phyloP scores from a whole-genome alignment of 306 rosid genomes.

The Inga laurina region DNA sequence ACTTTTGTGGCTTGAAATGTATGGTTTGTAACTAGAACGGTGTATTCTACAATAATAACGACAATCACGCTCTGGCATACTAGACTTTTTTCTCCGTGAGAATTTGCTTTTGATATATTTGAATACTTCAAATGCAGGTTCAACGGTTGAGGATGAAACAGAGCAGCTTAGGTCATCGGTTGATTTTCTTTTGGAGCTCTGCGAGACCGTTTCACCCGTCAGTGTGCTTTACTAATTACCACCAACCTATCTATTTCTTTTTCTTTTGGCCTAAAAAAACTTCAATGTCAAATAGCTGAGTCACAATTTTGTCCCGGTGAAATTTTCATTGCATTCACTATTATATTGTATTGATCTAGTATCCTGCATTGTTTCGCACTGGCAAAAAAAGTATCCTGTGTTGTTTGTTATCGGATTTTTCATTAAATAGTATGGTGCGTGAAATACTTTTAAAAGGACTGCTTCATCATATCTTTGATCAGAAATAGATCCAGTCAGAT shows the following conservation, averaged over 20 bases:
- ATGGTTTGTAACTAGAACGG: slow-evolving; percentile 7
- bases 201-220: slow-evolving; percentile 64
- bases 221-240: slow-evolving; percentile 32
- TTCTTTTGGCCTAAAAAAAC: neutral
- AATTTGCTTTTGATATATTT: slow-evolving; percentile 27
- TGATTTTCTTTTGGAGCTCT: slow-evolving; percentile 88
- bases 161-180: slow-evolving; percentile 80
- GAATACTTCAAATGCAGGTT: slow-evolving; percentile 45
- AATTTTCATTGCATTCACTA: neutral
- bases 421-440: neutral
- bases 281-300: neutral
- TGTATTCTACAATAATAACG: neutral
- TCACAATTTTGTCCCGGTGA: slow-evolving; percentile 7
- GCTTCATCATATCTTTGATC: neutral
- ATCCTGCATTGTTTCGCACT: neutral
- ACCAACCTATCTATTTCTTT: neutral
- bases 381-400: neutral
- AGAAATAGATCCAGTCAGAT: neutral
- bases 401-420: neutral
- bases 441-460: neutral
- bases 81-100: neutral
- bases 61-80: slow-evolving; percentile 12
- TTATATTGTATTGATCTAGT: neutral
- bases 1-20: neutral
- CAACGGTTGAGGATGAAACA: slow-evolving; percentile 58